Conservation (phyloP, 495 filamentous ascomycete species). For the Bacidia rubella region DNA sequence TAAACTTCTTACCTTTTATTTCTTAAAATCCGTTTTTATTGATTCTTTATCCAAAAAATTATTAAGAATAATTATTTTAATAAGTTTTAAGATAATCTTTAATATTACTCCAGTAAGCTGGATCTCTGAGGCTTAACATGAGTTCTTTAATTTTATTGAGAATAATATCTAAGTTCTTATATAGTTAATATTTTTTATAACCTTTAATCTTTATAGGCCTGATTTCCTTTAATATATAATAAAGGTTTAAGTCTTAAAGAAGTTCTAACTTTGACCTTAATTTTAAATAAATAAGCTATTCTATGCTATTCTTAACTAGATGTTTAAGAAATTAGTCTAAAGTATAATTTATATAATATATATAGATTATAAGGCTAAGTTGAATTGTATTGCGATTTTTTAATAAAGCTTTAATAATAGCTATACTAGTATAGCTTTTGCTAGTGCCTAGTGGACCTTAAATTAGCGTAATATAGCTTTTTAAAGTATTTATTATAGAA, state of each 20-base stretch:
- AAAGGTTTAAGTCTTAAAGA: constrained; percentile 18
- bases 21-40: constrained; percentile 22
- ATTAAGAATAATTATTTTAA: constrained; percentile 14
- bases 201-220: constrained; percentile 14
- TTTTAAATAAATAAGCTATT: constrained; percentile 57
- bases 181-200: constrained; percentile 5
- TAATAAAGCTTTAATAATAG: constrained; percentile 48
- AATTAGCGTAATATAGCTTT: constrained; percentile 45
- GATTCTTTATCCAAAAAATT: constrained; percentile 18
- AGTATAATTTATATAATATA: constrained; percentile 61
- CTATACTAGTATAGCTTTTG: constrained; percentile 51
- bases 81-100: constrained; percentile 10
- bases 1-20: constrained; percentile 5
- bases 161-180: constrained; percentile 2
- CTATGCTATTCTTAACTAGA: constrained; percentile 38
- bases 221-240: constrained; percentile 9
- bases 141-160: constrained; percentile 5
- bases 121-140: constrained; percentile 2
- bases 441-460: constrained; percentile 78
- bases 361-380: constrained; percentile 52
- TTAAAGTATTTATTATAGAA: constrained; percentile 43
- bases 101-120: constrained; percentile 9
- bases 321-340: constrained; percentile 62
- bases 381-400: constrained; percentile 34
- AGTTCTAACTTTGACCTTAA: constrained; percentile 47